Conservation (phyloP, 148 eudicot genomes). For the Beta vulgaris region DNA sequence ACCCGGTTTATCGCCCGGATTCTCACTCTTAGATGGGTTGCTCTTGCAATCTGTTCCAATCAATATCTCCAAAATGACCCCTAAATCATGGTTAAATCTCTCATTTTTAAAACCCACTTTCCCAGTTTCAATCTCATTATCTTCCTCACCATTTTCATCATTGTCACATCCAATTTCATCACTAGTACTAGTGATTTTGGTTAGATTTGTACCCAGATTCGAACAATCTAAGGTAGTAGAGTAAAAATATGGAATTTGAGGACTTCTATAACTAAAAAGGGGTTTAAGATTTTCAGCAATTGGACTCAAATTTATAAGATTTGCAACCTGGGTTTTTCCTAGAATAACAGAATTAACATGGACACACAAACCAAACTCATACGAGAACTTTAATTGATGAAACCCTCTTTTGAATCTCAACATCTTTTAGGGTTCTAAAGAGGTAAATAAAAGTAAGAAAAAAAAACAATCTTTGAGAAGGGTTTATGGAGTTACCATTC, state of each 20-base stretch:
- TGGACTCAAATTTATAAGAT: slow-evolving; percentile 15
- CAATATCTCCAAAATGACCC: slow-evolving; percentile 41
- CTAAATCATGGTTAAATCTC: slow-evolving; percentile 32
- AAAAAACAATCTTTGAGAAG: not conserved
- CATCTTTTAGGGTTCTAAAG: slow-evolving; percentile 15
- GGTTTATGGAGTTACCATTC: not conserved
- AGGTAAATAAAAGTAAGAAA: not conserved
- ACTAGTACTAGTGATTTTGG: not conserved
- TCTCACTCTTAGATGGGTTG: not conserved
- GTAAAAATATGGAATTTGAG: slow-evolving; percentile 20
- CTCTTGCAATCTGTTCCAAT: slow-evolving; percentile 14
- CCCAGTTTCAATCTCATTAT: slow-evolving; percentile 22
- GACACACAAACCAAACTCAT: slow-evolving; percentile 1
- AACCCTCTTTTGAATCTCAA: slow-evolving; percentile 40
- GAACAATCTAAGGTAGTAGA: slow-evolving; percentile 22
- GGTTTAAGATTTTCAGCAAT: not conserved
- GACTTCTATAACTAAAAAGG: slow-evolving; percentile 17
- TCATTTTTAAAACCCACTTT: slow-evolving; percentile 29
- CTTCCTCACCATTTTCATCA: slow-evolving; percentile 20
- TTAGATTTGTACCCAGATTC: not conserved
- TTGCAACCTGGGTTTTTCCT: slow-evolving; percentile 23
- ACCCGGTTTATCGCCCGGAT: not conserved
- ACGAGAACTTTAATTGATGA: slow-evolving; percentile 23
- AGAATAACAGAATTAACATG: slow-evolving; percentile 20
- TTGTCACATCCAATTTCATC: not conserved